phyloP scores from a whole-genome alignment of 495 filamentous ascomycete species.

The Podospora pseudocomata region DNA sequence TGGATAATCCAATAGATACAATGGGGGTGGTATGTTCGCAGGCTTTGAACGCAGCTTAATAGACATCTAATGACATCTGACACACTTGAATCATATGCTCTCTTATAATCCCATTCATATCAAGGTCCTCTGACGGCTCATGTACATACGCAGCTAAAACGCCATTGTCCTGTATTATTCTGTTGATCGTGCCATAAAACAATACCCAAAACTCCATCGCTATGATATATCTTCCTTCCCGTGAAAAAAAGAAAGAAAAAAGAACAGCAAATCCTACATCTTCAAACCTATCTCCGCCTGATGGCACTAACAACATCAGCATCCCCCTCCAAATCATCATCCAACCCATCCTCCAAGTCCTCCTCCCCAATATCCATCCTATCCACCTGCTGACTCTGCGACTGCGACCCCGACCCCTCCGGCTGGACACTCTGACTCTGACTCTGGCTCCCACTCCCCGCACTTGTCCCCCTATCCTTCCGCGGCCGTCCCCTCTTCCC shows the following conservation, averaged over 20 bases:
- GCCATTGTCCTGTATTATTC: background rate
- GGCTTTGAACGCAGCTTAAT: too few species aligned
- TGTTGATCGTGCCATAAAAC: background rate
- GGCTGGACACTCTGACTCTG: slow-evolving; percentile 1
- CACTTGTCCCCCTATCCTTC: slow-evolving; percentile 9
- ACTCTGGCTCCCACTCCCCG: slow-evolving; percentile 1
- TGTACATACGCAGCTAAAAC: background rate
- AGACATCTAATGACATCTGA: too few species aligned
- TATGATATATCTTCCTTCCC: background rate
- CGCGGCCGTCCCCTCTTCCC: slow-evolving; percentile 2
- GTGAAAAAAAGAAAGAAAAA: background rate
- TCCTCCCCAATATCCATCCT: slow-evolving; percentile 20
- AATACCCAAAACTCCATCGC: background rate
- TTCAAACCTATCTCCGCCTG: slow-evolving; percentile 18
- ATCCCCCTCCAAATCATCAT: slow-evolving; percentile 34
- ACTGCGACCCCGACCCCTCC: background rate
- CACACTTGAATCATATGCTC: too few species aligned
- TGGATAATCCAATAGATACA: too few species aligned
- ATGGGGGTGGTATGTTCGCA: too few species aligned
- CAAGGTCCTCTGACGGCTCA: background rate
- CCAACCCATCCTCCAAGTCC: slow-evolving; percentile 36
- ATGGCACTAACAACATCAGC: slow-evolving; percentile 25
- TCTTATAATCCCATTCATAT: too few species aligned
- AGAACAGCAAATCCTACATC: background rate
- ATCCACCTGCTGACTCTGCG: background rate